Conservation (phyloP, 371 early-diverging fungal genomes). For the Smittium culicis region DNA sequence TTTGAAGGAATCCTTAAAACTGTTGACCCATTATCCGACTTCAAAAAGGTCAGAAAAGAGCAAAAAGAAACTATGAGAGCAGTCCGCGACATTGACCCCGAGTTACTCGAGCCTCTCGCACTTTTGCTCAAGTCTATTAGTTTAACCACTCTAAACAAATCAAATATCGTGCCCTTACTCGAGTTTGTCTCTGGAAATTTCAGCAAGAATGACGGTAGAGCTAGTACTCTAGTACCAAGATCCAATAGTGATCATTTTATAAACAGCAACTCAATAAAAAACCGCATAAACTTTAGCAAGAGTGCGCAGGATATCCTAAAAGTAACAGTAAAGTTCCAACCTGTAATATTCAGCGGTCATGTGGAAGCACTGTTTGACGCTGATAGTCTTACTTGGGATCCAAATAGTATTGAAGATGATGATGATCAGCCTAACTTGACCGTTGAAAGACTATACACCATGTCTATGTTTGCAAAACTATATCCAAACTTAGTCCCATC, state of each 20-base stretch:
- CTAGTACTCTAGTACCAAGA: background rate
- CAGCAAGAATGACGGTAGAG: background rate
- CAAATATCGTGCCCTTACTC: slow-evolving; percentile 37
- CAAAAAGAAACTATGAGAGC: slow-evolving; percentile 50
- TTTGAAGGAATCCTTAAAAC: slow-evolving; percentile 37
- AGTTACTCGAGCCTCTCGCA: slow-evolving; percentile 48
- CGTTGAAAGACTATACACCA: slow-evolving; percentile 42
- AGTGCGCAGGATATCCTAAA: slow-evolving; percentile 38
- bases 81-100: slow-evolving; percentile 44
- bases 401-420: slow-evolving; percentile 6
- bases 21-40: slow-evolving; percentile 42
- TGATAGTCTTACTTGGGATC: slow-evolving; percentile 2
- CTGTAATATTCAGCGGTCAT: slow-evolving; percentile 27
- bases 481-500: slow-evolving; percentile 35
- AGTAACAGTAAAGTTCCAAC: slow-evolving; percentile 24
- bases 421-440: slow-evolving; percentile 16
- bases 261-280: background rate
- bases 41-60: slow-evolving; percentile 39
- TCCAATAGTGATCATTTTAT: background rate
- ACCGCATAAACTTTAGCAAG: background rate
- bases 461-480: slow-evolving; percentile 45
- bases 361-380: slow-evolving; percentile 18
- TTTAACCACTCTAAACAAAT: slow-evolving; percentile 44
- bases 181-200: background rate
- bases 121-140: slow-evolving; percentile 54